Base-by-base conservation (phyloP, 768 basidiomycete genomes). In the Daedalea quercina region DNA sequence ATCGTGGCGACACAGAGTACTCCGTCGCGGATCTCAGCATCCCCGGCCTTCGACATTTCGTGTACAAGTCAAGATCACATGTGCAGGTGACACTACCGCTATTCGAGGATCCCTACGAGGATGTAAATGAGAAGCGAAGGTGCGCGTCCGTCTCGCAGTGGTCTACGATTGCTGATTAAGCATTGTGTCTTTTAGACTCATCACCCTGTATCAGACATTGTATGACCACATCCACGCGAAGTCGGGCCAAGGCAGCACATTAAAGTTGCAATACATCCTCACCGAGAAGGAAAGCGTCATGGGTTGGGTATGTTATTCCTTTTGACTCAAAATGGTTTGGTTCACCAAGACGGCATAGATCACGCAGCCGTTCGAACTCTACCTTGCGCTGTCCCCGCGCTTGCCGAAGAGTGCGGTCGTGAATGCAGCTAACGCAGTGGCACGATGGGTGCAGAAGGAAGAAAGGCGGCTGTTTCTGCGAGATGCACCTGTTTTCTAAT, bases 301-400 rank as follows among this genome's bases (percentile, higher is more conserved):
- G 75, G 95, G 92, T 43, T 97, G 96, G 95, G 94, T 97, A 65
- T 52, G 87, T 66, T 17, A 1, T 46, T 43, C 12, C 23, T 40
- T 3, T 12, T 49, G 20, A n/a, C 13, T 23, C 20, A 15, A 6
- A 28, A 28, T n/a, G n/a, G n/a, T 12, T 11, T 33, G 50, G 13
- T 1, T 20, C 25, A 41, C 41, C 37, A 24, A 17, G 35, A 44
- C 12, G 9, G 37, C 40, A 23, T 63, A 98, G 94, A 87, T 94
- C 54, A 96, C 94, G 0, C 88, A 93, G 62, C 85, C 86, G 0
- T 97, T 96, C 63, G 96, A 98, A 67, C 70, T 98, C 15, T 98
- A 96, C 64, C 69, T 95, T 47, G 76, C 87, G 0, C 66, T 94
- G 13, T 90, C 92, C 1, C 89, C 91, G 9, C 75, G 79, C 45